These are phyloP conservation scores for Rossbeevera mucosa DNA, from an alignment of 768 basidiomycete genomes.

Conservation along the genomic window DNA sequence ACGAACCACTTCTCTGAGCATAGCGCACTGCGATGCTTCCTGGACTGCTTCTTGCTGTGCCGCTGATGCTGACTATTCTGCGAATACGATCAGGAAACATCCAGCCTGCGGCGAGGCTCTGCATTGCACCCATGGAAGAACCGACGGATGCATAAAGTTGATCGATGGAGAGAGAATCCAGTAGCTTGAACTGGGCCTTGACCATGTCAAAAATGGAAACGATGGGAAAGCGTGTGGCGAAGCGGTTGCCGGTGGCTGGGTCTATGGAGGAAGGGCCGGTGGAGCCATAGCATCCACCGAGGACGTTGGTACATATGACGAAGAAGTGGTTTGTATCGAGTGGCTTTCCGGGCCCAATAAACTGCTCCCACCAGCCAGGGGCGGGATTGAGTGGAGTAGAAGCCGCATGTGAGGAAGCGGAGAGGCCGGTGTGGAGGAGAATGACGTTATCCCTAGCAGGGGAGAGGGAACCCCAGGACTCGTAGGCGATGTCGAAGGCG, in stretches of 20 bases:
- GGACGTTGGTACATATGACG: slow-evolving; percentile 92
- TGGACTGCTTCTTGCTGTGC: slow-evolving; percentile 88
- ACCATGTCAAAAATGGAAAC: slow-evolving; percentile 97
- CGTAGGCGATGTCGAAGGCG: slow-evolving; percentile 87
- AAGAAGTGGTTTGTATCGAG: slow-evolving; percentile 92
- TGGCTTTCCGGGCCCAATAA: slow-evolving; percentile 92
- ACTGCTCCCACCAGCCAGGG: slow-evolving; percentile 98
- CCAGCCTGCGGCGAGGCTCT: slow-evolving; percentile 94
- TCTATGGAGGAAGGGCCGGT: slow-evolving; percentile 90
- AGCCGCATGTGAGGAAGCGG: slow-evolving; percentile 92
- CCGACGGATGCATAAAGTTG: slow-evolving; percentile 92
- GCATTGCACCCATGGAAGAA: slow-evolving; percentile 97
- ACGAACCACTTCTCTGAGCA: slow-evolving; percentile 87
- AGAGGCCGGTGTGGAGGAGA: slow-evolving; percentile 92
- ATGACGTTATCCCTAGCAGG: slow-evolving; percentile 79
- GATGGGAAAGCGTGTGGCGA: slow-evolving; percentile 89
- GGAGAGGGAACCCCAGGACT: slow-evolving; percentile 94
- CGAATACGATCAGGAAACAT: slow-evolving; percentile 83
- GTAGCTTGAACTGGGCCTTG: slow-evolving; percentile 79
- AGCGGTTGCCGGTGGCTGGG: slow-evolving; percentile 61
- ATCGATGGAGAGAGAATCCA: slow-evolving; percentile 80
- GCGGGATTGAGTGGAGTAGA: slow-evolving; percentile 71
- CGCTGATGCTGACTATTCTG: slow-evolving; percentile 91
- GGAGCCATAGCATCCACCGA: slow-evolving; percentile 97
- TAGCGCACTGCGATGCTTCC: slow-evolving; percentile 93